A percentile compares a stretch with the other conserved stretches of the same genome.
These are phyloP conservation scores for Beta lomatogona DNA, from an alignment of 179 eudicot genomes.

Conservation along the genomic window DNA sequence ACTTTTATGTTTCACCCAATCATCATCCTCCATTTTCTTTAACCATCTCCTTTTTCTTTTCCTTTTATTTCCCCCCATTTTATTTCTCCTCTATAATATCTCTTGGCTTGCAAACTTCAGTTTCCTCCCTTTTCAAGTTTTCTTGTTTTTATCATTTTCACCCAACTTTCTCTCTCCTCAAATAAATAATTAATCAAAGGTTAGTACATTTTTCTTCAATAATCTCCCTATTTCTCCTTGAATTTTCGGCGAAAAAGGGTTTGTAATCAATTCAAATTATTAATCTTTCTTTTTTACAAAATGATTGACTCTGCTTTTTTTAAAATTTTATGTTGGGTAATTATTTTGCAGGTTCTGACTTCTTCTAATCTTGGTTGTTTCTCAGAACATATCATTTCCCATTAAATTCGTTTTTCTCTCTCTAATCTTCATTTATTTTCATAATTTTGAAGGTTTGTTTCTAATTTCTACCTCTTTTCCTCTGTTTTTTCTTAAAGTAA, in stretches of 20 bases:
- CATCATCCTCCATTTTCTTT: conserved; percentile 24
- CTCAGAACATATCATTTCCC: conserved; percentile 27
- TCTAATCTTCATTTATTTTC: neutral
- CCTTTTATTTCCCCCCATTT: neutral
- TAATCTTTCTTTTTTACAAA: conserved; percentile 1
- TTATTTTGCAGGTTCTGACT: conserved; percentile 31
- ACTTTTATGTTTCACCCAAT: neutral
- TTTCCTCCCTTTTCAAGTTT: conserved; percentile 39
- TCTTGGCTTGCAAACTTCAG: conserved; percentile 30
- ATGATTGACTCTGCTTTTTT: neutral
- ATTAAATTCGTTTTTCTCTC: neutral
- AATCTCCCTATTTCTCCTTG: neutral
- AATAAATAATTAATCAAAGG: neutral
- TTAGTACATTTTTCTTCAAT: conserved; percentile 2
- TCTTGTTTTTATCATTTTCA: neutral
- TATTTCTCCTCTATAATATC: neutral
- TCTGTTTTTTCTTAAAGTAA: neutral
- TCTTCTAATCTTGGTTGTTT: conserved; percentile 29
- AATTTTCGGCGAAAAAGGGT: neutral
- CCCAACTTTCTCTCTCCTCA: neutral
- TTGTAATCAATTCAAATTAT: neutral
- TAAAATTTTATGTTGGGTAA: neutral
- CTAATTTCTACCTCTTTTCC: neutral
- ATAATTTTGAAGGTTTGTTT: conserved; percentile 1
- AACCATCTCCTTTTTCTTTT: neutral